Conservation (phyloP, 495 filamentous ascomycete species). For the Massariosphaeria phaeospora region DNA sequence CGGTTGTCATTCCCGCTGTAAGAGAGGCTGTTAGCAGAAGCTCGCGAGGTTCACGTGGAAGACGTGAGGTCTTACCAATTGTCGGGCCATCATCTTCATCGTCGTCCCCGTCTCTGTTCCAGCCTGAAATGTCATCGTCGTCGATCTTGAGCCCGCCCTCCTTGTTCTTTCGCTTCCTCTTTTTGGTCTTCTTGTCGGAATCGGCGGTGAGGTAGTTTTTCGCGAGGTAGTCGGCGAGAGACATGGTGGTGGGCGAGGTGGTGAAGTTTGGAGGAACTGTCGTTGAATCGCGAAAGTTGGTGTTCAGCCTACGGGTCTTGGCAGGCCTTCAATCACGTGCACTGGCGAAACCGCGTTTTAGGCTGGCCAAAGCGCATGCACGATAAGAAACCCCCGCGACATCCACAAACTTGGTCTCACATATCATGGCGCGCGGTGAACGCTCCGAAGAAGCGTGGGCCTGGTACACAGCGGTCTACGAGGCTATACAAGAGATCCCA, state of each 20-base stretch:
- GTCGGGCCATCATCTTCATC: conserved; percentile 45
- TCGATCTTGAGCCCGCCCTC: conserved; percentile 71
- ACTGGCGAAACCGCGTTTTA: conserved; percentile 4
- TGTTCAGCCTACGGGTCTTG: background rate
- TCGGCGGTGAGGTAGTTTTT: conserved; percentile 90
- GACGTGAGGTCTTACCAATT: conserved; percentile 32
- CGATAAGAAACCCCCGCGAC: too few species aligned
- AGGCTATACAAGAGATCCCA: conserved; percentile 78
- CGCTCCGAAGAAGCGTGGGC: conserved; percentile 77
- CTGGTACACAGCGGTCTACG: conserved; percentile 81
- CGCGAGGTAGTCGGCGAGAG: conserved; percentile 83
- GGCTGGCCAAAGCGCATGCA: background rate
- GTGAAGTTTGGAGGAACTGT: conserved; percentile 1
- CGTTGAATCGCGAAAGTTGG: background rate
- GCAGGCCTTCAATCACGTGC: conserved; percentile 11
- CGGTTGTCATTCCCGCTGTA: conserved; percentile 49
- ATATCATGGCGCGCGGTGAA: conserved; percentile 38
- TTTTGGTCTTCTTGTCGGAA: conserved; percentile 74
- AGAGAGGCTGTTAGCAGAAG: conserved; percentile 38
- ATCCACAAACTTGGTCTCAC: background rate
- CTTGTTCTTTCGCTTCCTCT: conserved; percentile 60
- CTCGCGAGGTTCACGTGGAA: too few species aligned
- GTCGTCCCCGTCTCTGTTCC: conserved; percentile 46
- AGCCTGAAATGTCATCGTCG: conserved; percentile 80
- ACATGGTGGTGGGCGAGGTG: conserved; percentile 36